Evolutionary conservation across 2,329 filamentous ascomycete genomes (phyloP), one percentile per base, ranked within the genome.

Genomic region (Cytospora piceae): DNA sequence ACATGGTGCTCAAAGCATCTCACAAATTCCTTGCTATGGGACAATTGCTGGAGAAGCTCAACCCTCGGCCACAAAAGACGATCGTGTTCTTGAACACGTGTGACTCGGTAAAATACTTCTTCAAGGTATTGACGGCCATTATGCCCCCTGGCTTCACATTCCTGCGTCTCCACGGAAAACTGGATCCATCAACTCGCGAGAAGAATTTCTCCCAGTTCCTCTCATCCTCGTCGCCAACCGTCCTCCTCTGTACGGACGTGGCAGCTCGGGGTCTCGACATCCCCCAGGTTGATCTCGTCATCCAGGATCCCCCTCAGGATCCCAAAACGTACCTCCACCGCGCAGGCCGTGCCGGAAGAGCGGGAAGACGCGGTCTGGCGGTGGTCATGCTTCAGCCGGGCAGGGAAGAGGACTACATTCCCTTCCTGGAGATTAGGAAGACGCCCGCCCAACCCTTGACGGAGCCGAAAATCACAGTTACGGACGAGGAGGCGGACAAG

Each of bases 281-380:
- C 60, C 93, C 94, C 0, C 87, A 93, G 62, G 93, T 97, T 53
- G 94, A 98, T 74, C 83, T 97, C 0, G 94, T 97, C 4, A 85
- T 97, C 2, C 94, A 98, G 75, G 94, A 98, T 74, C 91, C 72
- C 78, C 93, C 74, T 1, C 92, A 90, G 51, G 94, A 97, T 72
- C 92, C 94, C 0, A 98, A 98, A 76, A 93, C 91, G 14, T 98
- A 98, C 73, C 92, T 99, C 67, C 95, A 99, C 77, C 90, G 95
- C 6, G 91, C 95, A 32, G 95, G 95, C 1, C 86, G 95, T 69
- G 93, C 95, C 0, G 95, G 95, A 0, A 86, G 95, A 27, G 97
- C 97, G 74, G 94, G 94, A 0, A 85, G 94, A 68, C 89, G 90
- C 68, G 95, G 95, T 0, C 79, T 97, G 24, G 93, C 93, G 17